Base-by-base conservation (phyloP, 305 asterid genomes). In the Euphrasia arctica region DNA sequence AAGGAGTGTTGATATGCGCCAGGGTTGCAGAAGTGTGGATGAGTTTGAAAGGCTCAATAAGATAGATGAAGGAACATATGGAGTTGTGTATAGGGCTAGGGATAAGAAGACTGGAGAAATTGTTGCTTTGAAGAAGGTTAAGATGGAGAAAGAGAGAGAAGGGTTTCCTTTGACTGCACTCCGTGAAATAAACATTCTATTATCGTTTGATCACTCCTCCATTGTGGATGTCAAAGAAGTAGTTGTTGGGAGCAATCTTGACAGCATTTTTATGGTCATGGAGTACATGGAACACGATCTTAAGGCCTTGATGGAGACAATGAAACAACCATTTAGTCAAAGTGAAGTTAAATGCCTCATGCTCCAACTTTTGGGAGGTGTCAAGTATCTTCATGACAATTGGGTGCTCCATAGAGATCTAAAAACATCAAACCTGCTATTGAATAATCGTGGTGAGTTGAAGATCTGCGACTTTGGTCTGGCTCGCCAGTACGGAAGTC, bases 261-360 rank as follows among this genome's bases (percentile, higher is more conserved):
- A 88, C 74, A 88, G 95, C 82, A 86, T 88, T 67, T 91, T 84
- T 78, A 79, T 91, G 98, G 96, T 85, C 71, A 91, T 91, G 98
- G 96, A 91, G 79, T 91, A 91, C 81, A 88, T 91, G 98, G 98
- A 91, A 75, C 98, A 91, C 68, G 98, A 91, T 77, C 87, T 91
- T 49, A 91, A 88, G 84, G 94, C 81, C 65, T 79, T 91, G 69
- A 88, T 91, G 95, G 93, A 91, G 83, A 77, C 85, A 60, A 91
- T 88, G 87, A 86, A 83, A 65, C 95, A 88, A 62, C 95, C 89
- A 12, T 90, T 82, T 73, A 90, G 84, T 68, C 90, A 86, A 74
- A 86, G 95, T 78, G 97, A 90, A 79, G 97, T 88, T 62, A 90
- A 90, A 76, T 86, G 96, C 71, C 87, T 90, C 62, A 81, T 90